Evolutionary conservation across 192 early-diverging fungal species (phyloP), one percentile per base, ranked within the genome.

Genomic region (Linnemannia hyalina): DNA sequence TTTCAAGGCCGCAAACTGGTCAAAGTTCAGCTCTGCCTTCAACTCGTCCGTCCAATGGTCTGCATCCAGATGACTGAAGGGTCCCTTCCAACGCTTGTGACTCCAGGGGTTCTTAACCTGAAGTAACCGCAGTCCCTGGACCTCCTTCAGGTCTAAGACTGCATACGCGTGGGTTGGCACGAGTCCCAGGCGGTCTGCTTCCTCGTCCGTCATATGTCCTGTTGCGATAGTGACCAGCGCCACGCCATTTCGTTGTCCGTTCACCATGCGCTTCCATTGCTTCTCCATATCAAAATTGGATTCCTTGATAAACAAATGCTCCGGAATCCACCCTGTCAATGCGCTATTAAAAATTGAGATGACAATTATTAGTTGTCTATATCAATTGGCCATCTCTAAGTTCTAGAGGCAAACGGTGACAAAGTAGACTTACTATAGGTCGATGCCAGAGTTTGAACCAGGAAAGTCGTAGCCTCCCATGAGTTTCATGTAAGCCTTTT

Each of bases 381-480:
- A 10, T 26, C 55, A 7, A 57, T 9, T 60, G 18, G 20, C 22
- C 6, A 60, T 60, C 10, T 92, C 88, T 88, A 22, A 36, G 16
- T 10, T 11, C 11, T 35, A 13, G 35, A 22, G 8, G 22, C 60
- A 75, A 29, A 40, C 35, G 3, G 4, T 46, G 46, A 11, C 38
- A 22, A 29, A 23, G 13, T 29, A 7, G 54, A 77, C 88, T 82
- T 91, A 91, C 90, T 97, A 93, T 36, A 98, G 87, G 86, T 98
- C 97, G 52, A 97, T 97, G 52, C 97, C 96, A 16, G 97, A 96
- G 87, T 97, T 98, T 68, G 97, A 97, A 68, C 97, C 97, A 2
- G 96, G 97, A 86, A 98, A 99, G 81, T 96, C 95, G 82, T 98
- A 99, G 26, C 97, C 97, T 68, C 97, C 97, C 95, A 96, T 97